phyloP scores from a whole-genome alignment of 1,139 yeast species.

The Suhomyces chickasaworum region DNA sequence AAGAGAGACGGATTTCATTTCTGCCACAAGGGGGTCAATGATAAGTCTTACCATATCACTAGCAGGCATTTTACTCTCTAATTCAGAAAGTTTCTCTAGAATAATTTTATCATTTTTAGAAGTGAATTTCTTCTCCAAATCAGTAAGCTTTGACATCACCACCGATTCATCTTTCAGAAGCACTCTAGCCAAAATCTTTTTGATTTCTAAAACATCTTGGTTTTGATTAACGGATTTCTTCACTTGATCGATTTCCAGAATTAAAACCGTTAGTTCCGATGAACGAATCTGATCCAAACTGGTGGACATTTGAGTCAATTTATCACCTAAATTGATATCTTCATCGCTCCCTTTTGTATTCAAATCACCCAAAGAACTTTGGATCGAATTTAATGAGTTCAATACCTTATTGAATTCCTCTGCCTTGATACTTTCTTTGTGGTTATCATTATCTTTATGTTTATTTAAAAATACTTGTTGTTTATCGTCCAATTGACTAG shows the following conservation, averaged over 20 bases:
- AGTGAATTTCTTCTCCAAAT: conserved; percentile 14
- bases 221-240: conserved; percentile 2
- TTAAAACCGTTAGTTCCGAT: not conserved
- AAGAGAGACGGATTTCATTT: conserved; percentile 27
- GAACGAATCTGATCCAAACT: not conserved
- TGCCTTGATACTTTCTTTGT: not conserved
- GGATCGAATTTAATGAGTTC: too few species aligned
- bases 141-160: conserved; percentile 8
- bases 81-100: conserved; percentile 6
- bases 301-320: not conserved
- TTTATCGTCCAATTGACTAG: not conserved
- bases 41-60: conserved; percentile 24
- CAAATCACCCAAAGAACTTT: not conserved
- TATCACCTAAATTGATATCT: not conserved
- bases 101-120: conserved; percentile 8
- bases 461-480: too few species aligned
- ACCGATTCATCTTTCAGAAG: conserved; percentile 8
- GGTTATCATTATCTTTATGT: too few species aligned
- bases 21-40: conserved; percentile 30
- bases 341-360: not conserved
- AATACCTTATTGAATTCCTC: not conserved
- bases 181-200: conserved; percentile 7
- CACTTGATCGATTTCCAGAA: not conserved
- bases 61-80: conserved; percentile 16
- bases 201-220: conserved; percentile 6